Base-by-base conservation (phyloP, 1,284 basidiomycete species). In the Trichosporon sp. region DNA sequence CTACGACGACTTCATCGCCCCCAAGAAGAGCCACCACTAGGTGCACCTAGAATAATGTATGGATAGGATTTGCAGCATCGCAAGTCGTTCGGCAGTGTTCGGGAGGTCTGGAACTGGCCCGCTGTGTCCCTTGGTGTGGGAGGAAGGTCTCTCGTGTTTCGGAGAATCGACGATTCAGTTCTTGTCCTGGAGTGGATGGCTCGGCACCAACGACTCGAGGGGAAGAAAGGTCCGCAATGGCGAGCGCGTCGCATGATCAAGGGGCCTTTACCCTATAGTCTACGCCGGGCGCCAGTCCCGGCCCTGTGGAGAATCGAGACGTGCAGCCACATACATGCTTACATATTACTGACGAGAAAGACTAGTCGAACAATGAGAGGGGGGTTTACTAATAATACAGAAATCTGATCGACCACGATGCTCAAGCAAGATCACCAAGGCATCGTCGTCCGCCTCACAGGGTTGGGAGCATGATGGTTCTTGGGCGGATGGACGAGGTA, bases 1-100 rank as follows among this genome's bases (percentile, higher is more conserved):
- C 69, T 91, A 88, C 67, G 94, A 97, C 84, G 93, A 87, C 77
- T 83, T 74, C 68, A 70, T 83, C 76, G 76, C 78, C 69, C 82
- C 83, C 75, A 73, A 77, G 67, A 64, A 67, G 66, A 70, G 70
- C 68, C 73, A 73, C 61, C 69, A 70, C 63, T 70, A 76, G 38
- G 70, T 69, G 68, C 21, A 43, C 19, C 6, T 31, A 68, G 59
- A 66, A 19, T 54, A 38, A 37, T 61, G 56, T 38, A 68, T 68
- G 67, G 67, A 68, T 68, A 43, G 67, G 38, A 68, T 68, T 59
- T 32, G 65, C 64, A 35, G 66, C 66, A 38, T 40, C 32, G 66
- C 32, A 11, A 32, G 19, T 40, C 38, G 38, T 40, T 12, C 38
- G 43, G 43, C 43, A n/a, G 14, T 46, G 43, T 14, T 43, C 10